Base-by-base conservation (phyloP, 208 protist genomes). In the Trypanosoma grayi region DNA sequence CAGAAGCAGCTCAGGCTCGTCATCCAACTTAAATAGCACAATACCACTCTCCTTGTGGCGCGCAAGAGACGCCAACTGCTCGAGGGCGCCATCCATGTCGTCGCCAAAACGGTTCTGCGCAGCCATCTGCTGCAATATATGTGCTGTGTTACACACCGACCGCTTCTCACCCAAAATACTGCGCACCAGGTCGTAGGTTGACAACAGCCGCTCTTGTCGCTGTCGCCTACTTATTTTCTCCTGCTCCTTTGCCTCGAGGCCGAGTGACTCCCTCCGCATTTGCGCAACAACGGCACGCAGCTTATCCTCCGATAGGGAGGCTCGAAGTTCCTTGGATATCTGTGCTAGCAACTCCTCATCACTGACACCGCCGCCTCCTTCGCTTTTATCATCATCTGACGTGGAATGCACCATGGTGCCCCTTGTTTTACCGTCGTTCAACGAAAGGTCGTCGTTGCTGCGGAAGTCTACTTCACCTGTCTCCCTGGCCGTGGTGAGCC, bases 101-200 rank as follows among this genome's bases (percentile, higher is more conserved):
- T 83, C 73, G 41, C 57, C 57, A 51, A 86, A 89, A n/a, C 74
- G 75, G 55, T 83, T 87, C 43, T 92, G 76, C 11, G 57, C 47
- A 28, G 72, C 62, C 27, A 93, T 70, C 16, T 65, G 70, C 5
- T 61, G 46, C 11, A 95, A 31, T 22, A 92, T 56, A 27, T 70
- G n/a, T 20, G 27, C 31, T 3, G 81, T 70, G 33, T 72, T 73
- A 39, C 57, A 81, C 16, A 27, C 48, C n/a, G 25, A 64, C 30
- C 58, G 66, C 18, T 60, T 83, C 20, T 44, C 57, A 13, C 80
- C 79, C 31, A 85, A 83, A 0, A 93, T 44, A 9, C 77, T 67
- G 31, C 85, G 77, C 7, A 93, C 53, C 51, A 88, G 81, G 60
- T 89, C 83, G 58, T 90, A 95, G 22, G 74, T 82, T 25, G 55